These are phyloP conservation scores for Cystofilobasidium macerans DNA, from an alignment of 768 basidiomycete genomes.

Conservation along the genomic window DNA sequence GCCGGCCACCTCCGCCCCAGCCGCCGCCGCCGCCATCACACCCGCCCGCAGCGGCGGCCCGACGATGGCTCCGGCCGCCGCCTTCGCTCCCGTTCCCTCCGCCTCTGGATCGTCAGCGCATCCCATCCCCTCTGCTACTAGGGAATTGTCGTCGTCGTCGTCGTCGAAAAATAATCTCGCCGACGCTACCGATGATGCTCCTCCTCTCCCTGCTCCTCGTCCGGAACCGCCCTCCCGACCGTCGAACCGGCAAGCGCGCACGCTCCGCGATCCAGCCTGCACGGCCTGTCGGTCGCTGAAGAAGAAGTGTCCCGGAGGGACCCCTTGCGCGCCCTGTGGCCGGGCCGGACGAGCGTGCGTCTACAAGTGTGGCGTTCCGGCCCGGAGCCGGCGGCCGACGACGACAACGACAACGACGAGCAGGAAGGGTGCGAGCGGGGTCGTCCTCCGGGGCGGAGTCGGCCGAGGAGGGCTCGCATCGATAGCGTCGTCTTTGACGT, in stretches of 20 bases:
- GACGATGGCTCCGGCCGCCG: no score
- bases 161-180: no score
- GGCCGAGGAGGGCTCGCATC: not conserved
- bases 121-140: no score
- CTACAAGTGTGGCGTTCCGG: conserved; percentile 4
- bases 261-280: conserved; percentile 1
- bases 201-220: no score
- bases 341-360: not conserved
- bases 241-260: not conserved
- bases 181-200: not conserved
- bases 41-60: no score
- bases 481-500: not conserved
- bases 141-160: no score
- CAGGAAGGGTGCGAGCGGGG: not conserved
- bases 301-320: conserved; percentile 2
- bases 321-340: not conserved
- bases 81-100: no score
- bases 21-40: no score
- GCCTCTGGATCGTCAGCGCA: no score
- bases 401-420: no score
- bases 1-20: no score
- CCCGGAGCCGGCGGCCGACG: not conserved
- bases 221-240: not conserved
- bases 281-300: conserved; percentile 5
- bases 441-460: not conserved